Evolutionary conservation across 2,329 filamentous ascomycete genomes (phyloP).

Genomic region (Trichoderma brevicompactum): DNA sequence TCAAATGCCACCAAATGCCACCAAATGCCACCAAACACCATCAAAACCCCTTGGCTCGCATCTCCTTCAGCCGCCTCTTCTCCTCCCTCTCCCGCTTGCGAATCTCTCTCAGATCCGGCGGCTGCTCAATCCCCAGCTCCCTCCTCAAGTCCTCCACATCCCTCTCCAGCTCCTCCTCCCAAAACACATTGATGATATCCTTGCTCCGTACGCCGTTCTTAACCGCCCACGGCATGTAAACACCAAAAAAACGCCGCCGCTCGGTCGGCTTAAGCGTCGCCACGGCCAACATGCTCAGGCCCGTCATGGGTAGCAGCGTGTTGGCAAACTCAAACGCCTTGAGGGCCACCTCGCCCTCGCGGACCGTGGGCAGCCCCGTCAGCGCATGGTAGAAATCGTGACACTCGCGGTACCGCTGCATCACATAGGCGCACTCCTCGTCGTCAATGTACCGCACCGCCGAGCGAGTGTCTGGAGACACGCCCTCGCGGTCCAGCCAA

Average conservation of each 20-base stretch:
- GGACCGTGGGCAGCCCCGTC: slow-evolving; percentile 84
- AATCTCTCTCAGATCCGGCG: slow-evolving; percentile 81
- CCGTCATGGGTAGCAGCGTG: slow-evolving; percentile 93
- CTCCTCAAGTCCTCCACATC: slow-evolving; percentile 76
- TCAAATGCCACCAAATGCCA: no score
- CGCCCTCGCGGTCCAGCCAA: slow-evolving; percentile 94
- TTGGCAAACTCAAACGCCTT: slow-evolving; percentile 98
- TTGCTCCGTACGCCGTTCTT: slow-evolving; percentile 75
- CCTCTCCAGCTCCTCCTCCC: slow-evolving; percentile 90
- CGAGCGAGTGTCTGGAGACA: slow-evolving; percentile 86
- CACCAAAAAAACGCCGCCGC: slow-evolving; percentile 71
- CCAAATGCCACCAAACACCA: no score
- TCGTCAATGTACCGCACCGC: slow-evolving; percentile 90
- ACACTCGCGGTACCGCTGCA: slow-evolving; percentile 96
- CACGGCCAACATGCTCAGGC: slow-evolving; percentile 80
- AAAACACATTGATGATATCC: slow-evolving; percentile 94
- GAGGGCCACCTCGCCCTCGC: slow-evolving; percentile 96
- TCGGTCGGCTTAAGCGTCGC: slow-evolving; percentile 84
- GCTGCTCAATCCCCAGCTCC: slow-evolving; percentile 82
- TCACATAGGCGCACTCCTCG: slow-evolving; percentile 94
- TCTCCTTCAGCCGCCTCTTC: slow-evolving; percentile 65
- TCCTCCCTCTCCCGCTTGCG: slow-evolving; percentile 71
- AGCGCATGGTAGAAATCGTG: slow-evolving; percentile 98
- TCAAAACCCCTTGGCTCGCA: slow-evolving; percentile 35
- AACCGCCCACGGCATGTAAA: slow-evolving; percentile 90